A percentile compares a stretch with the other conserved stretches of the same genome.
Evolutionary conservation across 1,284 basidiomycete species (phyloP).

Genomic region (Ceratorhiza oryzae-sativae): DNA sequence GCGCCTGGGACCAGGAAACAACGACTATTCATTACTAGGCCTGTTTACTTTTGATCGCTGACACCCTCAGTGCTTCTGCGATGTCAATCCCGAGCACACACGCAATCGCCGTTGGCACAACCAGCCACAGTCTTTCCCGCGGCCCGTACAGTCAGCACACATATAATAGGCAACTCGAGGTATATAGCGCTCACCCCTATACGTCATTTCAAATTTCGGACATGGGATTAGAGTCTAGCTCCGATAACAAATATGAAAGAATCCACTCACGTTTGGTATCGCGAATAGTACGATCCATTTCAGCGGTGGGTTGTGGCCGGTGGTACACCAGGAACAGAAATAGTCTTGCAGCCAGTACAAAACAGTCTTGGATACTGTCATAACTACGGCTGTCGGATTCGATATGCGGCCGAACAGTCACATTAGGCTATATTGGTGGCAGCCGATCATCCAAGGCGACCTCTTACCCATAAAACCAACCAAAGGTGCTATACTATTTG

Average conservation of each 20-base stretch:
- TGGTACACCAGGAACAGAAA: conserved; percentile 71
- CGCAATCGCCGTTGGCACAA: conserved; percentile 69
- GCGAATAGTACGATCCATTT: conserved; percentile 71
- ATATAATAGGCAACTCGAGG: not conserved
- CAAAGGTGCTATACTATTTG: conserved; percentile 69
- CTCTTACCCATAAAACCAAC: conserved; percentile 63
- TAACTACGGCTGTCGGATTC: conserved; percentile 59
- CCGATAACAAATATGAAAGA: conserved; percentile 47
- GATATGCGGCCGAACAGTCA: conserved; percentile 23
- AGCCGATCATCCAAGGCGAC: not conserved
- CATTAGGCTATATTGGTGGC: conserved; percentile 20
- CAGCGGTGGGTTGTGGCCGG: conserved; percentile 73
- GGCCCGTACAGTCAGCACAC: conserved; percentile 11
- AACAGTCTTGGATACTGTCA: conserved; percentile 85
- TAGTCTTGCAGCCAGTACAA: conserved; percentile 84
- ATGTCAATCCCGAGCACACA: conserved; percentile 66
- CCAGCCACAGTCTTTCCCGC: conserved; percentile 68
- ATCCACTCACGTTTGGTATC: conserved; percentile 73
- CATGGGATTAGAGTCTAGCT: not conserved
- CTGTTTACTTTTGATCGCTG: conserved; percentile 43
- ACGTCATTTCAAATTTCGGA: conserved; percentile 19
- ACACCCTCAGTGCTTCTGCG: conserved; percentile 54
- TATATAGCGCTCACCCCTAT: conserved; percentile 37
- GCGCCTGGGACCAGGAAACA: not conserved
- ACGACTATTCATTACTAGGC: not conserved